Evolutionary conservation across 2,329 filamentous ascomycete genomes (phyloP).

Genomic region (Pseudogymnoascus sp.): DNA sequence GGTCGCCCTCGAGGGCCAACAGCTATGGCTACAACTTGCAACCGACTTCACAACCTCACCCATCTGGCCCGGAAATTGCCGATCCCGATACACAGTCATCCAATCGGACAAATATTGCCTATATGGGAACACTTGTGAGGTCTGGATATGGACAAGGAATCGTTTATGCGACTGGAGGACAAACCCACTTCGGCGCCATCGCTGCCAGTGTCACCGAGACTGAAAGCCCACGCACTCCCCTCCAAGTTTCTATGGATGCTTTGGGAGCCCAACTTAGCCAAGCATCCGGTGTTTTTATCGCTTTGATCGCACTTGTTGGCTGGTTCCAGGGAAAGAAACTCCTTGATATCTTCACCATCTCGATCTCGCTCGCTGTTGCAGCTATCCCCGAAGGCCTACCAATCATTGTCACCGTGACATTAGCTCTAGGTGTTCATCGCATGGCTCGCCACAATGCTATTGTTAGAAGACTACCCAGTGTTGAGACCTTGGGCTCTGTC

Average conservation of each 20-base stretch:
- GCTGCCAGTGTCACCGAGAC: conserved; percentile 90
- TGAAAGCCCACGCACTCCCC: conserved; percentile 85
- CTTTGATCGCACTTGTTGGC: conserved; percentile 82
- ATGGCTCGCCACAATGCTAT: conserved; percentile 97
- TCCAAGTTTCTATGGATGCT: conserved; percentile 96
- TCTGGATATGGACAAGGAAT: conserved; percentile 93
- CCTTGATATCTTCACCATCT: conserved; percentile 95
- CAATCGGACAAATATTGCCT: conserved; percentile 83
- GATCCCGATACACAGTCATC: conserved; percentile 61
- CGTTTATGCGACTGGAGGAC: conserved; percentile 90
- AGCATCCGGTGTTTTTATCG: conserved; percentile 92
- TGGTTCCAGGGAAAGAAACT: conserved; percentile 82
- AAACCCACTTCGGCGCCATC: conserved; percentile 94
- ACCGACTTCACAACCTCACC: conserved; percentile 39
- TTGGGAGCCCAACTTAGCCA: conserved; percentile 93
- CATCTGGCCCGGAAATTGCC: conserved; percentile 49
- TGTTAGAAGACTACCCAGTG: conserved; percentile 89
- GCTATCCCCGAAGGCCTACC: conserved; percentile 93
- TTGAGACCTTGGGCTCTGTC: conserved; percentile 95
- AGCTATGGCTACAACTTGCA: conserved; percentile 20
- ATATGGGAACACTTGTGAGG: conserved; percentile 94
- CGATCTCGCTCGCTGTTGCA: conserved; percentile 90
- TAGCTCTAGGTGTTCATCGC: conserved; percentile 86
- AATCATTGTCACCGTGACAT: conserved; percentile 95
- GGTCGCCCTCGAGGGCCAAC: conserved; percentile 10